These are phyloP conservation scores for Prunus yedoensis DNA, from an alignment of 331 rosid genomes.

Conservation along the genomic window DNA sequence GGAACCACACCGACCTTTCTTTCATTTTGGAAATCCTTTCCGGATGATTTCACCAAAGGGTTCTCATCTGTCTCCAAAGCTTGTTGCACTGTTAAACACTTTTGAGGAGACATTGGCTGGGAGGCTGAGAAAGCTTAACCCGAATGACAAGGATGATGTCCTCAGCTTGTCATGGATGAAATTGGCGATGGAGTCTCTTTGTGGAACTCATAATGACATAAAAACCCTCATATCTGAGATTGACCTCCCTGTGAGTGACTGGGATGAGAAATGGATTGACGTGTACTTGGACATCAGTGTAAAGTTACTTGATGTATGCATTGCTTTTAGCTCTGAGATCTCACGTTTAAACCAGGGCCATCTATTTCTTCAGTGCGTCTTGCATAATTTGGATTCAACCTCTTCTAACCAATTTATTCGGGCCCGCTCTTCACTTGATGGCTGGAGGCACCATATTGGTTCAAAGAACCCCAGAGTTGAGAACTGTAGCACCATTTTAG, in stretches of 20 bases:
- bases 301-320: constrained; percentile 78
- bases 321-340: constrained; percentile 76
- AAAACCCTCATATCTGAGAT: constrained; percentile 50
- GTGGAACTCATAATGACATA: constrained; percentile 65
- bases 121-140: constrained; percentile 65
- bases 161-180: constrained; percentile 86
- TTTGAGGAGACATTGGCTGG: constrained; percentile 66
- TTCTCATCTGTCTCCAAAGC: constrained; percentile 50
- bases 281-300: constrained; percentile 84
- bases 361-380: constrained; percentile 58
- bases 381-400: constrained; percentile 53
- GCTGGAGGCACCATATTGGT: constrained; percentile 56
- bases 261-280: constrained; percentile 92
- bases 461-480: constrained; percentile 60
- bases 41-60: constrained; percentile 64
- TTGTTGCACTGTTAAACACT: constrained; percentile 41
- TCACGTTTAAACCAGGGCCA: constrained; percentile 71
- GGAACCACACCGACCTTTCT: constrained; percentile 60
- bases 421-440: constrained; percentile 63
- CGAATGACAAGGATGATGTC: constrained; percentile 58
- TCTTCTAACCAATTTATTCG: constrained; percentile 46
- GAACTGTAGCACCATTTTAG: constrained; percentile 60
- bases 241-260: constrained; percentile 63
- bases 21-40: constrained; percentile 85
- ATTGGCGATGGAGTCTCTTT: constrained; percentile 62